These are phyloP conservation scores for Elasticomyces elasticus DNA, from an alignment of 495 filamentous ascomycete species.

Conservation along the genomic window DNA sequence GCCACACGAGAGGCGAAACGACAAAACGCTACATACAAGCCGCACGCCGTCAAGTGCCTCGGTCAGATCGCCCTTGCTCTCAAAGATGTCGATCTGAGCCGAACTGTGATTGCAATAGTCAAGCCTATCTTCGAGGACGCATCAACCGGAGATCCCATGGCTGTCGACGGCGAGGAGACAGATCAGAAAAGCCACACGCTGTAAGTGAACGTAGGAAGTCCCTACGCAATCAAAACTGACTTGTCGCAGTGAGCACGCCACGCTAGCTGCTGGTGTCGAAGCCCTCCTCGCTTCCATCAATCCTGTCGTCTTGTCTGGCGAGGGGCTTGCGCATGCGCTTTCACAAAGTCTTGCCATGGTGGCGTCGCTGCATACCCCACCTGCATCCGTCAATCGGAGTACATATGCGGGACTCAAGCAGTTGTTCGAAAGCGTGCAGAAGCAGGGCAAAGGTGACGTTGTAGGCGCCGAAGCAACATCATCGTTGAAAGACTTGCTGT, in stretches of 20 bases:
- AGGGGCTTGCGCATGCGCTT: neutral
- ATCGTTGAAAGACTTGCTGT: constrained; percentile 5
- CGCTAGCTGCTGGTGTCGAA: constrained; percentile 7
- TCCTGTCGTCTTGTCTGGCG: neutral
- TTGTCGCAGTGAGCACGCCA: constrained; percentile 6
- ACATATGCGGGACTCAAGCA: constrained; percentile 5
- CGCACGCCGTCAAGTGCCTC: constrained; percentile 60
- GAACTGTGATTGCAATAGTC: constrained; percentile 56
- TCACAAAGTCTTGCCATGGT: neutral
- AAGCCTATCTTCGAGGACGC: constrained; percentile 34
- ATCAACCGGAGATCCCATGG: constrained; percentile 53
- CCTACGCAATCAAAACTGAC: constrained; percentile 4
- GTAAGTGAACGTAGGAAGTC: constrained; percentile 1
- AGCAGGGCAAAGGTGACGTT: neutral
- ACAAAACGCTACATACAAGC: constrained; percentile 71
- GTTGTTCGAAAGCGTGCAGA: constrained; percentile 9
- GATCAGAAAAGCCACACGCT: constrained; percentile 12
- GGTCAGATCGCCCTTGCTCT: constrained; percentile 58
- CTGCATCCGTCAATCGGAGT: constrained; percentile 2
- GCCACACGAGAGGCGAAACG: constrained; percentile 80
- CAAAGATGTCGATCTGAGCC: constrained; percentile 56
- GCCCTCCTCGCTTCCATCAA: constrained; percentile 17
- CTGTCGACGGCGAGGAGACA: constrained; percentile 40
- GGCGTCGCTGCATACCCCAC: neutral
- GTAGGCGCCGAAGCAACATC: neutral